Base-by-base conservation (phyloP, 2,329 filamentous ascomycete genomes). In the Samsoniella hepiali region DNA sequence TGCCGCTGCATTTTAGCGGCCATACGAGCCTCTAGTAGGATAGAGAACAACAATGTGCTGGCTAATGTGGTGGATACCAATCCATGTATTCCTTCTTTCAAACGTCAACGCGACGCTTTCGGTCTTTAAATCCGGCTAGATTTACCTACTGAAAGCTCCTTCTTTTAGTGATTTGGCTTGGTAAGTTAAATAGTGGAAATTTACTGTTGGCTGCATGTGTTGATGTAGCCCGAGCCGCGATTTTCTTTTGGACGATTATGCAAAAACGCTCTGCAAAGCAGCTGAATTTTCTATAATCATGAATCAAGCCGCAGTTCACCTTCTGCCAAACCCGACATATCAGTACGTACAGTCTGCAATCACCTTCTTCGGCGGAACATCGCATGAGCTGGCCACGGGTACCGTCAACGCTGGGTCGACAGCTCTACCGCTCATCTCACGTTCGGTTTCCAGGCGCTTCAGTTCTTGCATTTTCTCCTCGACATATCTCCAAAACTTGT, bases 271-370 rank as follows among this genome's bases (percentile, higher is more conserved):
- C 22, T 22, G 22, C 22, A 22, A 22, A 22, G 22, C 22, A 22
- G 22, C 22, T 22, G 22, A 22, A 22, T 22, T 22, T 22, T 22
- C 22, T 22, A 22, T 22, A 22, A 22, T 22, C 22, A 22, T 22
- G 22, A 22, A 22, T 22, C 22, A 22, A 22, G 22, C 22, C 22
- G 22, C 22, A 22, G 22, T 22, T 22, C 22, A 22, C 9, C 22
- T 27, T 22, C 22, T n/a, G 15, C n/a, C 44, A 47, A 27, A 2
- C 44, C 22, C 44, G 22, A n/a, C 22, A 22, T 22, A 22, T 60
- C 13, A 60, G 11, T 60, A 60, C 17, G 57, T 60, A 6, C 47
- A 51, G 13, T 60, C 57, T 17, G n/a, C 29, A 29, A 58, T 34
- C 10, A 58, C 42, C 3, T 38, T 58, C 56, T 58, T 58, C 1